Conservation (phyloP, 805 yeast genomes). For the Candida glaebosa region DNA sequence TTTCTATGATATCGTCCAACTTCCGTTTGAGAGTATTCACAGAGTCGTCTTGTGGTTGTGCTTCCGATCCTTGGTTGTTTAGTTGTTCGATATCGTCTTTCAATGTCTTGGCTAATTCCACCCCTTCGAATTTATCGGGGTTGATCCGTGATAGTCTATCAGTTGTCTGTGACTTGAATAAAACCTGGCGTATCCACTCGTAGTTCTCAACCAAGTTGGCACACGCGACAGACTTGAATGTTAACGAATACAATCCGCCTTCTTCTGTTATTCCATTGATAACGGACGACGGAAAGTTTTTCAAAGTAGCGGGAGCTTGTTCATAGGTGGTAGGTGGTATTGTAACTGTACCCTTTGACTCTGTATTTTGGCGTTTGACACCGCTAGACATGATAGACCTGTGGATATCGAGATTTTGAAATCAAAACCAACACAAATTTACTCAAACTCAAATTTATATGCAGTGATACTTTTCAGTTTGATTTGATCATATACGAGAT, state of each 20-base stretch:
- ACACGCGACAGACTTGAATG: constrained; percentile 38
- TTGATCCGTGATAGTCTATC: constrained; percentile 13
- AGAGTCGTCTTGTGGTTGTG: constrained; percentile 1
- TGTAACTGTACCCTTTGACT: not conserved
- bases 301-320: constrained; percentile 10
- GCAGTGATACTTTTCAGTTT: not conserved
- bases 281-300: constrained; percentile 27
- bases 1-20: constrained; percentile 12
- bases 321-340: constrained; percentile 12
- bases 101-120: constrained; percentile 15
- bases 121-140: constrained; percentile 16
- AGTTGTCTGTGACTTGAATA: constrained; percentile 15
- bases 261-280: constrained; percentile 38
- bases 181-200: constrained; percentile 27
- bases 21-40: constrained; percentile 8
- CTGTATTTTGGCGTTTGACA: constrained; percentile 4
- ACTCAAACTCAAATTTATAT: not conserved
- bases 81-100: constrained; percentile 18
- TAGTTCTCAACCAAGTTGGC: constrained; percentile 33
- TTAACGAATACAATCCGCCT: constrained; percentile 39
- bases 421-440: no score
- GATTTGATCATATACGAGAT: not conserved
- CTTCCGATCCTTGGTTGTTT: not conserved
- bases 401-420: no score
- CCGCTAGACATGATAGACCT: constrained; percentile 1